Conservation (phyloP, 768 basidiomycete genomes). For the Lactarius akahatsu region DNA sequence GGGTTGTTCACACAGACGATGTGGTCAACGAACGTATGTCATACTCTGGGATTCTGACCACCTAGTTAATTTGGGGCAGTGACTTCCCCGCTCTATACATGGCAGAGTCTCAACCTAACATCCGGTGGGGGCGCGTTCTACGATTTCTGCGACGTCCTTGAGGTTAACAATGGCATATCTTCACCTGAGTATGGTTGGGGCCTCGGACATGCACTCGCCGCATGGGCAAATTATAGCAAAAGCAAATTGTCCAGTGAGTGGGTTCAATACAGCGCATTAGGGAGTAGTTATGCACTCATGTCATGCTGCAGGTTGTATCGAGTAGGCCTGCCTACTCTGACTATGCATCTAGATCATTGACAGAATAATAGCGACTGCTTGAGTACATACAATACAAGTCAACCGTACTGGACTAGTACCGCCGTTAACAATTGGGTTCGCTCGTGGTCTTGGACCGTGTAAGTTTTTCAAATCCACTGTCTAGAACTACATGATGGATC, state of each 20-base stretch:
- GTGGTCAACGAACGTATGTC: slow-evolving; percentile 55
- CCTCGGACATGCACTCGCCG: background rate
- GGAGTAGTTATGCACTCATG: background rate
- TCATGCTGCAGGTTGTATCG: slow-evolving; percentile 8
- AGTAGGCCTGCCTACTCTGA: background rate
- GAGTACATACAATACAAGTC: slow-evolving; percentile 43
- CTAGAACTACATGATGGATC: background rate
- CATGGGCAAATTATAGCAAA: background rate
- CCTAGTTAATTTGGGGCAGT: slow-evolving; percentile 56
- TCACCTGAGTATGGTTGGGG: background rate
- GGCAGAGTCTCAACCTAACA: background rate
- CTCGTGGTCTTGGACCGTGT: background rate
- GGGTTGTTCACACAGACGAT: slow-evolving; percentile 62
- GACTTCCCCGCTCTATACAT: background rate
- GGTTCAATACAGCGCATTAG: background rate
- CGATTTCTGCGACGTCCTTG: background rate
- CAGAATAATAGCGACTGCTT: slow-evolving; percentile 37
- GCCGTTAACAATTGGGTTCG: slow-evolving; percentile 20
- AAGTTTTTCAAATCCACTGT: background rate
- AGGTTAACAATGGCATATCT: background rate
- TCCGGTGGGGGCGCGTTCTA: background rate
- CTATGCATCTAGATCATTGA: background rate
- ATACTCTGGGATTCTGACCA: slow-evolving; percentile 37
- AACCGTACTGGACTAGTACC: slow-evolving; percentile 46
- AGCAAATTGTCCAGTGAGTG: background rate